Base-by-base conservation (phyloP, 1,284 basidiomycete genomes). In the Tilletia indica region DNA sequence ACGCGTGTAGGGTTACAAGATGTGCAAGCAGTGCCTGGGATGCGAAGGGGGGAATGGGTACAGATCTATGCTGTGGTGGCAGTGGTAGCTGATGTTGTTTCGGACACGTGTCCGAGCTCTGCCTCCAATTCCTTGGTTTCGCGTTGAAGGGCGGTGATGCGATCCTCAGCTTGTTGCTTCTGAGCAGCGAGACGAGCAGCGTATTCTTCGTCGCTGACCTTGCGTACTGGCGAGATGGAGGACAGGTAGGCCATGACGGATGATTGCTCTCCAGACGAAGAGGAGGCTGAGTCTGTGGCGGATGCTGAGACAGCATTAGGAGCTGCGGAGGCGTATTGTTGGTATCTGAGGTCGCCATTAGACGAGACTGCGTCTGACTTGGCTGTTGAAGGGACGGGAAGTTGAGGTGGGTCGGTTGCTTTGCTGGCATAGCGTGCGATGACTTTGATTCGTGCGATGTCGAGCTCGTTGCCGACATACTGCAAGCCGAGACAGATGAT, bases 181-280 rank as follows among this genome's bases (percentile, higher is more conserved):
- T 64, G 61, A 6, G 34, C 31, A 12, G 61, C 61, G 16, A 64
- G 36, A 19, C 61, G 61, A n/a, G 16, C 16, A 11, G 61, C 61
- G 36, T 64, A 64, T 21, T 64, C 61, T 2, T 64, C 61, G 61
- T 64, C 61, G 36, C 61, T 64, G 36, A 64, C 61, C 21, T 39
- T 64, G 4, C 61, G 61, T 11, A 64, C 61, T 5, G 61, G 61
- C 8, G 56, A 58, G 56, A 58, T 21, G 11, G 56, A 21, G 25
- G 56, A 58, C 4, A 58, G 56, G 25, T 34, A 31, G 56, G 56
- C 8, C 56, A 21, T 31, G n/a, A 58, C 9, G 1, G 14, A 8
- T 45, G 42, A 45, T 9, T 8, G 42, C 42, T 45, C 42, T 45
- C 14, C 42, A 14, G 42, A 31, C 21, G 56, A 58, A 6, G 56